A percentile compares a stretch with the other conserved stretches of the same genome.
Conservation (phyloP, 2,329 filamentous ascomycete genomes). For the Fusarium mexicanum region DNA sequence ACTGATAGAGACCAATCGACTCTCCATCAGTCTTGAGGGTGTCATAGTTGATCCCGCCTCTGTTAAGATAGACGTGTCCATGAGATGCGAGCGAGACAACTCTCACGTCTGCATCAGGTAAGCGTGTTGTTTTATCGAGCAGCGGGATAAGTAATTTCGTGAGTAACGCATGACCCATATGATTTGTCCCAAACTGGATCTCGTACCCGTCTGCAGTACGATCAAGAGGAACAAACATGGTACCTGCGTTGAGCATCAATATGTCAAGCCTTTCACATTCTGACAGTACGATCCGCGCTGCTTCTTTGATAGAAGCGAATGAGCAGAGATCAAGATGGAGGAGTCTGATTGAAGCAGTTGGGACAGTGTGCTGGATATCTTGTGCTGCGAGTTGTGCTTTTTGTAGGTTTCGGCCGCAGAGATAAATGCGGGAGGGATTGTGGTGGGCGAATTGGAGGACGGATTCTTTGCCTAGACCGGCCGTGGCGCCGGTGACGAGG, state of each 20-base stretch:
- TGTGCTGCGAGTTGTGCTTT: accelerated
- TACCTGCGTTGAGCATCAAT: not conserved
- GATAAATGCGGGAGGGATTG: not conserved
- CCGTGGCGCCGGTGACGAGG: not conserved
- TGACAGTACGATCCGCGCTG: not conserved
- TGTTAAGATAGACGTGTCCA: not conserved
- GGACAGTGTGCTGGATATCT: not conserved
- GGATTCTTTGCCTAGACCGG: not conserved
- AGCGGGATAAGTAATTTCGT: not conserved
- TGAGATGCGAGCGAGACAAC: not conserved
- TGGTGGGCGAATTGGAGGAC: not conserved
- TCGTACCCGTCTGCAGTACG: not conserved
- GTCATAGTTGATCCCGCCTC: not conserved
- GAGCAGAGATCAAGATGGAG: not conserved
- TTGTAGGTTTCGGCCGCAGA: not conserved
- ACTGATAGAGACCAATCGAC: not conserved
- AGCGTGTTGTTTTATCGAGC: not conserved
- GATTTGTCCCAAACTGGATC: not conserved
- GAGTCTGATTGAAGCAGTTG: accelerated
- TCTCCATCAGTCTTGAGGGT: not conserved
- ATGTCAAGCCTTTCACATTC: not conserved
- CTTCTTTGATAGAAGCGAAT: not conserved
- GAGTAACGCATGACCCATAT: not conserved
- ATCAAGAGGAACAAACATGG: not conserved
- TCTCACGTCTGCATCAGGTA: not conserved